Conservation (phyloP, 2,329 filamentous ascomycete species). For the Dothistroma septosporum region DNA sequence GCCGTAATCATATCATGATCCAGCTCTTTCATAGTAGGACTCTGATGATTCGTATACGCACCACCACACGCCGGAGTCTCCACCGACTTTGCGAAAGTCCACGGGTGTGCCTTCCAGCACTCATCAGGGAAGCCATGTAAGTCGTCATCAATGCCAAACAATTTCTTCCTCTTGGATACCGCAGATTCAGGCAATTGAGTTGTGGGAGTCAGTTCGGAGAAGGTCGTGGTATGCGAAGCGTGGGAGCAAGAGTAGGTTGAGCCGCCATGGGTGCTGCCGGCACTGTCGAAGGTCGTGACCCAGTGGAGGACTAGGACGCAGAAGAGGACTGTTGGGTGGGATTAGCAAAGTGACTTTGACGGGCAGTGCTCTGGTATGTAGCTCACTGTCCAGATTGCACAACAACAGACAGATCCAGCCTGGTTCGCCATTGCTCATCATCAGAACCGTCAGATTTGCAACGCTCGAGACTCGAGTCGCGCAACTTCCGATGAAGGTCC, state of each 20-base stretch:
- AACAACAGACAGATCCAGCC: no score
- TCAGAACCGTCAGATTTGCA: no score
- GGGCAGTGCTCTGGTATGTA: neutral
- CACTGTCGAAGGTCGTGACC: no score
- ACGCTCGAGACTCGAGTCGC: neutral
- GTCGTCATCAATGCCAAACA: slow-evolving; percentile 13
- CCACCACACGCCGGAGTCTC: neutral
- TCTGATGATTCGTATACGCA: neutral
- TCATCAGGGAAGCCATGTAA: slow-evolving; percentile 10
- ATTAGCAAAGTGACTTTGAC: neutral
- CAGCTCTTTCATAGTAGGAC: neutral
- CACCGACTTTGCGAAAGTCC: neutral
- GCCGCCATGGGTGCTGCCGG: neutral
- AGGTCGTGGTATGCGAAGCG: neutral
- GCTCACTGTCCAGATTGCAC: slow-evolving; percentile 3
- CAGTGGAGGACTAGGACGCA: no score
- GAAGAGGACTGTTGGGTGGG: neutral
- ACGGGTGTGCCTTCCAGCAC: slow-evolving; percentile 14
- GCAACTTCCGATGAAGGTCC: slow-evolving; percentile 17
- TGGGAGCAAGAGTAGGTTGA: slow-evolving; percentile 8
- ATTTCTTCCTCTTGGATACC: slow-evolving; percentile 3
- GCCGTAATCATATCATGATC: neutral
- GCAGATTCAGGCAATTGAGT: neutral
- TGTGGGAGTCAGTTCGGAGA: neutral
- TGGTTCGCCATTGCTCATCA: no score